Conservation (phyloP, 2,329 filamentous ascomycete genomes). For the Gnomoniopsis smithogilvyi region DNA sequence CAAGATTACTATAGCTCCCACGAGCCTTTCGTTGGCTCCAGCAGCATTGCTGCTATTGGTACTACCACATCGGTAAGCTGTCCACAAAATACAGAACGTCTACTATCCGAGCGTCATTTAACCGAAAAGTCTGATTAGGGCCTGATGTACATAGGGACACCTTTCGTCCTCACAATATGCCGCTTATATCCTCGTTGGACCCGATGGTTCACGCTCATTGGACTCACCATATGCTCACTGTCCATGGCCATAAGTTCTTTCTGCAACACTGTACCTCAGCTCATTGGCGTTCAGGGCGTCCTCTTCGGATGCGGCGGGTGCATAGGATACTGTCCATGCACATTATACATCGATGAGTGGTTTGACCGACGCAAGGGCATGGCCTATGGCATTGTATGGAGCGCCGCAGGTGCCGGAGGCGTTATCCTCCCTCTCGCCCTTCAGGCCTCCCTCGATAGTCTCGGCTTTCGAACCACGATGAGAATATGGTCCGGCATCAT, state of each 20-base stretch:
- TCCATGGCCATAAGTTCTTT: slow-evolving; percentile 52
- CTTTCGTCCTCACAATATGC: slow-evolving; percentile 44
- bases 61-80: background rate
- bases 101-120: background rate
- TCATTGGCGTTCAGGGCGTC: slow-evolving; percentile 59
- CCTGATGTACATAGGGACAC: slow-evolving; percentile 54
- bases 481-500: slow-evolving; percentile 49
- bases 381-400: slow-evolving; percentile 62
- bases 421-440: slow-evolving; percentile 51
- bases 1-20: slow-evolving; percentile 64
- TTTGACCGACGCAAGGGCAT: slow-evolving; percentile 55
- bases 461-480: slow-evolving; percentile 50
- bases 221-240: slow-evolving; percentile 48
- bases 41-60: slow-evolving; percentile 53
- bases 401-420: slow-evolving; percentile 47
- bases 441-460: slow-evolving; percentile 43
- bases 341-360: slow-evolving; percentile 60
- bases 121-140: slow-evolving; percentile 20
- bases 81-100: background rate
- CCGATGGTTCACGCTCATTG: slow-evolving; percentile 39
- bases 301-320: slow-evolving; percentile 56
- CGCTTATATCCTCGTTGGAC: slow-evolving; percentile 37
- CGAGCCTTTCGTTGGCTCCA: slow-evolving; percentile 51
- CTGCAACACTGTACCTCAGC: slow-evolving; percentile 45
- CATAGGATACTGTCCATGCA: slow-evolving; percentile 53